Conservation (phyloP, 495 filamentous ascomycete species). For the Astrothelium macrocarpum region DNA sequence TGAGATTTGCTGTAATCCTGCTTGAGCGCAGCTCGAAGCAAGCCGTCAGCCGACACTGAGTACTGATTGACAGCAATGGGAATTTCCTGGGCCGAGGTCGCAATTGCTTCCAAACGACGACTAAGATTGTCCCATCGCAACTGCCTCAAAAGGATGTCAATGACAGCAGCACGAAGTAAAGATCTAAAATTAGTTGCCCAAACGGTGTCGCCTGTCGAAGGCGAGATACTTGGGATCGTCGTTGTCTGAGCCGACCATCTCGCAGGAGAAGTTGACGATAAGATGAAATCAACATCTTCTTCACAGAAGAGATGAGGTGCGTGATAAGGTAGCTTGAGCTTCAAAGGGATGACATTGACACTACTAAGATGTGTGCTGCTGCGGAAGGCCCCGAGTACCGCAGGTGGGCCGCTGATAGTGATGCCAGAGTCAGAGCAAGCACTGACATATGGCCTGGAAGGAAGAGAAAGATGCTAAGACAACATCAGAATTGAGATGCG, state of each 20-base stretch:
- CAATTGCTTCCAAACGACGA: neutral
- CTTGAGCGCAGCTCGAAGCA: slow-evolving; percentile 2
- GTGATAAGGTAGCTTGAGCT: slow-evolving; percentile 24
- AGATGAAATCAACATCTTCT: slow-evolving; percentile 18
- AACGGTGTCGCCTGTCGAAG: neutral
- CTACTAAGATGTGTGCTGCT: neutral
- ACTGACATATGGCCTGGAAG: neutral
- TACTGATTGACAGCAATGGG: neutral
- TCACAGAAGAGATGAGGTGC: slow-evolving; percentile 25
- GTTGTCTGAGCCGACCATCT: neutral
- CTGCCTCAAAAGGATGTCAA: neutral
- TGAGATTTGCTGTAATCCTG: neutral
- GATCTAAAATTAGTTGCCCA: neutral
- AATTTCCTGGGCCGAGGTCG: neutral
- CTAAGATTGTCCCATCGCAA: neutral
- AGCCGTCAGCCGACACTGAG: neutral
- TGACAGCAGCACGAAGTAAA: neutral
- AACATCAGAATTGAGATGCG: neutral
- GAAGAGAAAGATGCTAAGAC: slow-evolving; percentile 8
- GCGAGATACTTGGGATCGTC: neutral
- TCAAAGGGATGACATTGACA: neutral
- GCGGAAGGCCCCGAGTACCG: neutral
- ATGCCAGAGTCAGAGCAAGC: neutral
- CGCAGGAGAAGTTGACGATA: neutral
- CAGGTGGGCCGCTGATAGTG: neutral